Evolutionary conservation across 2,329 filamentous ascomycete genomes (phyloP).

Genomic region (Fusarium beomiforme): DNA sequence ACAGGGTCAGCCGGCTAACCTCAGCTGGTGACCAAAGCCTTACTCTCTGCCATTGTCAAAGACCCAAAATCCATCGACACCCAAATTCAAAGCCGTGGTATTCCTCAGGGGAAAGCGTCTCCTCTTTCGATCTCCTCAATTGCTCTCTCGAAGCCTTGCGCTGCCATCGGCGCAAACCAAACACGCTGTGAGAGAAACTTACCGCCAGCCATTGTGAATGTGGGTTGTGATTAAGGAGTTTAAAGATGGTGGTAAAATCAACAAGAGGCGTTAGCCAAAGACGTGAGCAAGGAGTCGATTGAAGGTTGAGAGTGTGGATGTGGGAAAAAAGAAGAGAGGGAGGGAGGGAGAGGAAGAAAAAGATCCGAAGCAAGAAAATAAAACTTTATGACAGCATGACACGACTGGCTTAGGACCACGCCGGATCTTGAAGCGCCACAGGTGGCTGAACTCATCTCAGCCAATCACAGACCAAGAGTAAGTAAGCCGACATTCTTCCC

Average conservation of each 20-base stretch:
- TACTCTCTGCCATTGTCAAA: not conserved
- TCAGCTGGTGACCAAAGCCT: not conserved
- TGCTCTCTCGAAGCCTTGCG: constrained; percentile 22
- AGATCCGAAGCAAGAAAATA: constrained; percentile 41
- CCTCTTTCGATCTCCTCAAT: constrained; percentile 26
- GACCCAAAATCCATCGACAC: not conserved
- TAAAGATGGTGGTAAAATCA: constrained; percentile 24
- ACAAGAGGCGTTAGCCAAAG: constrained; percentile 33
- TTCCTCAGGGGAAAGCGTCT: constrained; percentile 9
- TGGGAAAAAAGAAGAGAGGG: constrained; percentile 22
- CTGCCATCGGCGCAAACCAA: constrained; percentile 18
- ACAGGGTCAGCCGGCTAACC: constrained; percentile 17
- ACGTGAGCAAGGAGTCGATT: constrained; percentile 15
- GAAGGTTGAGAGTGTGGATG: constrained; percentile 25
- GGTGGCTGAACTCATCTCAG: constrained; percentile 23
- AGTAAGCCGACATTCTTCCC: constrained; percentile 23
- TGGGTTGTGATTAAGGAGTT: constrained; percentile 34
- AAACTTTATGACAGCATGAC: constrained; percentile 56
- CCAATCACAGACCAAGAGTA: constrained; percentile 51
- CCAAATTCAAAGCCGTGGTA: constrained; percentile 6
- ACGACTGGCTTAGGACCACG: constrained; percentile 18
- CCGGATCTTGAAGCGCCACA: constrained; percentile 21
- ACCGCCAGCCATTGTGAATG: constrained; percentile 58
- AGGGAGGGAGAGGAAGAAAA: constrained; percentile 38
- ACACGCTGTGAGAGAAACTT: constrained; percentile 44